A percentile compares a stretch with the other conserved stretches of the same genome.
Evolutionary conservation across 768 basidiomycete genomes (phyloP).

Genomic region (Amylocystis lapponica): DNA sequence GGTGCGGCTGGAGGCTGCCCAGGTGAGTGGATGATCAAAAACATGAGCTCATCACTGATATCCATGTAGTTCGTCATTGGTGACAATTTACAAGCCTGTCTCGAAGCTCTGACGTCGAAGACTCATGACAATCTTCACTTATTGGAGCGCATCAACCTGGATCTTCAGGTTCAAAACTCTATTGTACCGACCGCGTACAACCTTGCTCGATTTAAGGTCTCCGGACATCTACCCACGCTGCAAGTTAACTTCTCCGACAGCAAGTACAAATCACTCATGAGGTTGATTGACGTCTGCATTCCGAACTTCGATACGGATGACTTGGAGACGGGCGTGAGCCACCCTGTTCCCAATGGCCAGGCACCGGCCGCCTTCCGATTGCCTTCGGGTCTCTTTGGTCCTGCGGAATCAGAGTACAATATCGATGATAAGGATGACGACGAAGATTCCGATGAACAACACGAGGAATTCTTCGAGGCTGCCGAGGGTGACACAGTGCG

Average conservation of each 20-base stretch:
- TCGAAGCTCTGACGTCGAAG: slow-evolving; percentile 64
- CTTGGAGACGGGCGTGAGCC: not conserved
- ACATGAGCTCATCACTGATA: slow-evolving; percentile 3
- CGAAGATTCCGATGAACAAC: slow-evolving; percentile 33
- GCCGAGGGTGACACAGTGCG: slow-evolving; percentile 51
- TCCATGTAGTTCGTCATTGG: slow-evolving; percentile 78
- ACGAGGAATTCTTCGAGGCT: slow-evolving; percentile 70
- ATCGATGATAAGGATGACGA: slow-evolving; percentile 50
- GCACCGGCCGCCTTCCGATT: slow-evolving; percentile 41
- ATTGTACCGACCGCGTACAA: slow-evolving; percentile 82
- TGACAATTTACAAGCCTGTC: slow-evolving; percentile 72
- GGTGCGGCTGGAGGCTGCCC: slow-evolving; percentile 80
- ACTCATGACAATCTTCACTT: slow-evolving; percentile 68
- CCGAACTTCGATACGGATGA: slow-evolving; percentile 61
- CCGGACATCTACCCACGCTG: slow-evolving; percentile 81
- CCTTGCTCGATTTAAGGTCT: slow-evolving; percentile 84
- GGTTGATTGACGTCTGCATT: slow-evolving; percentile 84
- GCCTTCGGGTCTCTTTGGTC: slow-evolving; percentile 50
- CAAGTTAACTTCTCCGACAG: slow-evolving; percentile 87
- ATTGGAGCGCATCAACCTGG: slow-evolving; percentile 87
- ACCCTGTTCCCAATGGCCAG: not conserved
- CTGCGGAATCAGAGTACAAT: slow-evolving; percentile 58
- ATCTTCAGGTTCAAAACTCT: slow-evolving; percentile 85
- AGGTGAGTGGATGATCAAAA: slow-evolving; percentile 47
- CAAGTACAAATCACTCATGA: slow-evolving; percentile 90